Conservation (phyloP, 176 grass and related monocot species). For the Carex cristatella region DNA sequence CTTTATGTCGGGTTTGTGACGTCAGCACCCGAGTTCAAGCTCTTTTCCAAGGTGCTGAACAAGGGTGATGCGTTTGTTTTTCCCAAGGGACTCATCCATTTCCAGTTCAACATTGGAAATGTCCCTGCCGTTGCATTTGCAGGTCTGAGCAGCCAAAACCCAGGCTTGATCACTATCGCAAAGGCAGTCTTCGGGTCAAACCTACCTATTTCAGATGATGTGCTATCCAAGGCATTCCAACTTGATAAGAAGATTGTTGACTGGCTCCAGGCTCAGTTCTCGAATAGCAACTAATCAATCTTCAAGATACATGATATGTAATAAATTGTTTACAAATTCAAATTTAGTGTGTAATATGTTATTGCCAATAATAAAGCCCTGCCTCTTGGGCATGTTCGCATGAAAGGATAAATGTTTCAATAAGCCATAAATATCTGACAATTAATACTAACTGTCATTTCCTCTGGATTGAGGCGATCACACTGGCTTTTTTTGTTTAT, state of each 20-base stretch:
- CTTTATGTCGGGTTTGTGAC: not conserved
- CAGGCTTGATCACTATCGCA: not conserved
- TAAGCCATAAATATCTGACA: not conserved
- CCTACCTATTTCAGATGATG: conserved; percentile 4
- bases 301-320: not conserved
- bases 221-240: not conserved
- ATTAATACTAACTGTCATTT: not conserved
- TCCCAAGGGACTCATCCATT: not conserved
- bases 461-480: not conserved
- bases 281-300: not conserved
- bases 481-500: not conserved
- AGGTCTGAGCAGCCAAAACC: not conserved
- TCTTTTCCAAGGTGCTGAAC: not conserved
- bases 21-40: not conserved
- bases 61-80: conserved; percentile 14
- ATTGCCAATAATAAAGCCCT: not conserved
- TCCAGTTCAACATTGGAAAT: not conserved
- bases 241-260: not conserved
- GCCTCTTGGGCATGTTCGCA: not conserved
- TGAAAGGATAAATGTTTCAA: not conserved
- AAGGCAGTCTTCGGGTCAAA: not conserved
- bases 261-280: not conserved
- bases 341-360: not conserved
- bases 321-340: too few relatives aligned
- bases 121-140: not conserved